Evolutionary conservation across 2,329 filamentous ascomycete genomes (phyloP).

Genomic region (Immersiporthe knoxdaviesiana): DNA sequence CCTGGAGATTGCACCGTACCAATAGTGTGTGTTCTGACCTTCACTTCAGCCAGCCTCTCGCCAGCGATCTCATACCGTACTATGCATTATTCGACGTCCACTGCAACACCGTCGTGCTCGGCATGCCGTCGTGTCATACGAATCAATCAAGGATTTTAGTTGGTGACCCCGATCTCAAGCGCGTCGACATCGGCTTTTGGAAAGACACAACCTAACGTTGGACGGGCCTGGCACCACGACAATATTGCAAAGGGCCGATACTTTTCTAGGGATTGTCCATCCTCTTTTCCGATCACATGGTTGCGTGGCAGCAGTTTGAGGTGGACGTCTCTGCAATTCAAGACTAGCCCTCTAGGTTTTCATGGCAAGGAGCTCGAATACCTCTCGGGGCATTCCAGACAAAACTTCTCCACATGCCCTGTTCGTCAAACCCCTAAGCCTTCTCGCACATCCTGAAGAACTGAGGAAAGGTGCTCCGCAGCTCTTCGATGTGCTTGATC

Average conservation of each 20-base stretch:
- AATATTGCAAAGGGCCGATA: background rate
- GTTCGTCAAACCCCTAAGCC: background rate
- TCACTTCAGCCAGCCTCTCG: background rate
- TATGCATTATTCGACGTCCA: background rate
- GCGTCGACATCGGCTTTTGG: background rate
- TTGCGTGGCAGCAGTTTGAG: background rate
- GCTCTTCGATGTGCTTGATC: constrained; percentile 74
- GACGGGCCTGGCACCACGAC: background rate
- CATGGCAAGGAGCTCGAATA: background rate
- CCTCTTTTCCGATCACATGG: background rate
- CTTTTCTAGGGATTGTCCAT: background rate
- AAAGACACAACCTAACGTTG: background rate
- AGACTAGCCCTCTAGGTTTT: background rate
- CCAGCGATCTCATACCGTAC: background rate
- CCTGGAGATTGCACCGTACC: background rate
- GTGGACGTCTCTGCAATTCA: background rate
- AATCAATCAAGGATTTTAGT: no score
- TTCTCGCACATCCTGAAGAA: constrained; percentile 68
- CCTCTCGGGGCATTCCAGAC: background rate
- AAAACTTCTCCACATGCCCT: background rate
- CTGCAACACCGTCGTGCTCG: background rate
- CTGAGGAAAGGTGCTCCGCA: constrained; percentile 77
- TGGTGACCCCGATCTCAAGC: background rate
- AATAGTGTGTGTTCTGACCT: background rate
- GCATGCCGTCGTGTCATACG: background rate